Conservation (phyloP, 2,329 filamentous ascomycete species). For the Arthrobotrys iridis region DNA sequence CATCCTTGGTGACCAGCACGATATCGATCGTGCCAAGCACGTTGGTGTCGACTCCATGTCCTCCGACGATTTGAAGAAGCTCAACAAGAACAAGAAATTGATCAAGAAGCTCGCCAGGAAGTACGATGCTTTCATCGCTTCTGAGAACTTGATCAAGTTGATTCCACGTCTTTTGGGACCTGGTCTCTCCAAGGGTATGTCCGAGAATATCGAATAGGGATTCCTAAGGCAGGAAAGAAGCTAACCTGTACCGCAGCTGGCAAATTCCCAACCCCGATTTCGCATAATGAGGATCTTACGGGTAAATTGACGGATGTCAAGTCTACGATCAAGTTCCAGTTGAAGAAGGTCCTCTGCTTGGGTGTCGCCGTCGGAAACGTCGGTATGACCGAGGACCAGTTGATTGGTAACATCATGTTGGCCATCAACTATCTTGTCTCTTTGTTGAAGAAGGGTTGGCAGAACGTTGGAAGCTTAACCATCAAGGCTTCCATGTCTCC, state of each 20-base stretch:
- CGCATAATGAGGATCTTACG: slow-evolving; percentile 91
- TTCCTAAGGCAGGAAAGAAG: background rate
- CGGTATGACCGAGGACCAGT: slow-evolving; percentile 93
- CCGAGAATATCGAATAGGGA: background rate
- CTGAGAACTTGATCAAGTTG: slow-evolving; percentile 98
- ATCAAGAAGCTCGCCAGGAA: slow-evolving; percentile 99
- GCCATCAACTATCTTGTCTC: slow-evolving; percentile 99
- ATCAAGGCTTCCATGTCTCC: slow-evolving; percentile 99
- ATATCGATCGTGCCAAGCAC: slow-evolving; percentile 99
- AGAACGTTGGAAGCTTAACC: slow-evolving; percentile 99
- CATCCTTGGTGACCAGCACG: slow-evolving; percentile 92
- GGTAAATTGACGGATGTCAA: slow-evolving; percentile 99
- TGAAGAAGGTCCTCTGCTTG: slow-evolving; percentile 99
- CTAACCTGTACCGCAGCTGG: slow-evolving; percentile 73
- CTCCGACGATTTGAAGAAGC: slow-evolving; percentile 98
- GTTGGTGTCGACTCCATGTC: slow-evolving; percentile 98
- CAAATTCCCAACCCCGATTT: slow-evolving; percentile 99
- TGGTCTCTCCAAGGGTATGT: slow-evolving; percentile 92
- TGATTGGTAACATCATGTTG: slow-evolving; percentile 99
- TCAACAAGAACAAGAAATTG: slow-evolving; percentile 99
- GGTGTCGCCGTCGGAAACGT: slow-evolving; percentile 99
- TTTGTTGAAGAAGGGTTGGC: slow-evolving; percentile 99
- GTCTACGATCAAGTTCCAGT: slow-evolving; percentile 99
- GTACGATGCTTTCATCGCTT: slow-evolving; percentile 99
- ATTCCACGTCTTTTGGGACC: slow-evolving; percentile 99